Evolutionary conservation across 371 early-diverging fungal species (phyloP), one percentile per base, ranked within the genome.

Genomic region (Batrachochytrium dendrobatidis): DNA sequence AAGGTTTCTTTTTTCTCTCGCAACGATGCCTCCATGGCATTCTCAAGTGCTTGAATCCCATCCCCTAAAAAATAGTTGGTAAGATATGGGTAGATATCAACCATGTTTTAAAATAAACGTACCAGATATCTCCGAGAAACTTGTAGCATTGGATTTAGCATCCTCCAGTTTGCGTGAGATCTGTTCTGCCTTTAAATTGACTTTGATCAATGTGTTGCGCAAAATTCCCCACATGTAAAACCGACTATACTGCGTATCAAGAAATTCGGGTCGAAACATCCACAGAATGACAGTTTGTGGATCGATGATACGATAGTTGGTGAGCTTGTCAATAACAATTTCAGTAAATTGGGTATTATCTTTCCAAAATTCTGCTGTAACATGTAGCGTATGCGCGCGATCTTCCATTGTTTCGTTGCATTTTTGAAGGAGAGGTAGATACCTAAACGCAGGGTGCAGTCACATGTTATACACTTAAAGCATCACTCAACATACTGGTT

Each of bases 231-330:
- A 91, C 33, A 83, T 60, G 61, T 82, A 85, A 58, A 75, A 80
- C 50, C 63, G 75, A 78, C 53, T 58, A 56, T 35, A 65, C 34
- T 58, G n/a, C 18, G 74, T 71, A 33, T 81, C 72, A 7, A 82
- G 67, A 29, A 79, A 81, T 22, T 80, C 74, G 2, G 69, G 53
- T 51, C 77, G 76, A 66, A 94, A 85, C 15, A 86, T 72, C 89
- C 91, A 88, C 24, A 77, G 71, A 26, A 94, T 77, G 30, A 95
- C 84, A 18, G 85, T 81, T 25, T 74, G 69, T 24, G 92, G 89
- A 58, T 91, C 91, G 55, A 95, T 80, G 3, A 96, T 83, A 45
- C 92, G 85, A 75, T 96, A 96, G 68, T 91, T 93, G 56, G 92
- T 70, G 59, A 94, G 76, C 72, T 93, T 92, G 68, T 92, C 94